phyloP scores from a whole-genome alignment of 2,329 filamentous ascomycete species.

The Ustilaginoidea virens region DNA sequence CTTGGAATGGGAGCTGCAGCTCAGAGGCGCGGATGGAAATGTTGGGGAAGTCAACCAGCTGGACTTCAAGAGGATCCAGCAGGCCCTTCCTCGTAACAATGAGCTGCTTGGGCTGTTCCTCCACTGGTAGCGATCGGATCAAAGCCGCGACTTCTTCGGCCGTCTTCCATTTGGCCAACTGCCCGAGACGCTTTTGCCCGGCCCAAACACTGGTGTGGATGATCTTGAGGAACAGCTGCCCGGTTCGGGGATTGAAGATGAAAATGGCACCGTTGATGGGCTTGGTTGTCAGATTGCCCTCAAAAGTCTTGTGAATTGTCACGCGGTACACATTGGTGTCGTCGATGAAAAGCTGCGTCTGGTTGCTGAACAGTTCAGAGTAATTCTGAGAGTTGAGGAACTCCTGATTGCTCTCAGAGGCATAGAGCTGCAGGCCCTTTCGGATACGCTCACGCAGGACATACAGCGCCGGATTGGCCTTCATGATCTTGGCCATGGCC shows the following conservation, averaged over 20 bases:
- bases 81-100: constrained; percentile 97
- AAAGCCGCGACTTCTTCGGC: constrained; percentile 98
- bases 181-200: constrained; percentile 95
- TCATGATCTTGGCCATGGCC: constrained; percentile 99
- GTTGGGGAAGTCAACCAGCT: constrained; percentile 95
- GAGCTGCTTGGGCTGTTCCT: constrained; percentile 97
- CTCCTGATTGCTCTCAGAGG: constrained; percentile 96
- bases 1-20: constrained; percentile 93
- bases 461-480: constrained; percentile 92
- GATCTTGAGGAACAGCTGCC: constrained; percentile 96
- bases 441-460: constrained; percentile 94
- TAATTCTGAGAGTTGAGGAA: constrained; percentile 99
- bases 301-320: constrained; percentile 98
- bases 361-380: constrained; percentile 96
- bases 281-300: constrained; percentile 97
- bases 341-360: constrained; percentile 97
- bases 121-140: constrained; percentile 86
- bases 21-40: constrained; percentile 97
- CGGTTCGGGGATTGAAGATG: constrained; percentile 98
- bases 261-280: constrained; percentile 99
- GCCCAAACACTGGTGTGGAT: constrained; percentile 99
- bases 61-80: constrained; percentile 90
- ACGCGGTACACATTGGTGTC: constrained; percentile 99
- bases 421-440: constrained; percentile 94
- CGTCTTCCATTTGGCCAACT: constrained; percentile 98